phyloP scores from a whole-genome alignment of 129 eudicot species.

The Flaveria linearis region DNA sequence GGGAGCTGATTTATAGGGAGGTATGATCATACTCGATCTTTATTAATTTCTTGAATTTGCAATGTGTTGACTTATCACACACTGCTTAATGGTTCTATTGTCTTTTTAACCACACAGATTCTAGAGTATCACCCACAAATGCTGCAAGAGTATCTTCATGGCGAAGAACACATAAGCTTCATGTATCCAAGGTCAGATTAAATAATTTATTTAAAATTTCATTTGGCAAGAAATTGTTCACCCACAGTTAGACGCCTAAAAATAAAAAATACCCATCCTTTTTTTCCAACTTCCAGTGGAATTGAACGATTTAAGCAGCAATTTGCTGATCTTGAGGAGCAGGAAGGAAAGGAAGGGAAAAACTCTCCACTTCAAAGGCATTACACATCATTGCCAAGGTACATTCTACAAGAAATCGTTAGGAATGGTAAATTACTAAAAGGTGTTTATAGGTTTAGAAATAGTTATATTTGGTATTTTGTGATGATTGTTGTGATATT shows the following conservation, averaged over 20 bases:
- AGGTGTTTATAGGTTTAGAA: background rate
- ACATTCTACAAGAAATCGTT: background rate
- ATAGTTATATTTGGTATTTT: background rate
- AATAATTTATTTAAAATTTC: background rate
- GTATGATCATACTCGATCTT: constrained; percentile 39
- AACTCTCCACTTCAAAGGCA: constrained; percentile 70
- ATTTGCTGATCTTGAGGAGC: constrained; percentile 79
- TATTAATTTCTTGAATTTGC: background rate
- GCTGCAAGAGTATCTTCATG: constrained; percentile 90
- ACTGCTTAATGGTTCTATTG: constrained; percentile 37
- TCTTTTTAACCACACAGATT: constrained; percentile 64
- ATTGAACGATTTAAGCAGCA: constrained; percentile 66
- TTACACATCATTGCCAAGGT: constrained; percentile 94
- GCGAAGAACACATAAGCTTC: constrained; percentile 82
- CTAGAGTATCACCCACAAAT: constrained; percentile 97
- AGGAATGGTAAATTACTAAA: background rate
- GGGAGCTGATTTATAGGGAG: constrained; percentile 93
- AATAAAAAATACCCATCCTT: constrained; percentile 13
- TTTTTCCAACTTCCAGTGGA: constrained; percentile 53
- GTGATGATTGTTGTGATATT: constrained; percentile 18
- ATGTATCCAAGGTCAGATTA: constrained; percentile 83
- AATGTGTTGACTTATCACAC: constrained; percentile 3
- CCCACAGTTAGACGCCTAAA: constrained; percentile 1
- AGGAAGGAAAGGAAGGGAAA: constrained; percentile 48
- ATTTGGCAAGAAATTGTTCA: background rate